Evolutionary conservation across 2,329 filamentous ascomycete genomes (phyloP), one percentile per base, ranked within the genome.

Genomic region (Hypomyces rosellus): DNA sequence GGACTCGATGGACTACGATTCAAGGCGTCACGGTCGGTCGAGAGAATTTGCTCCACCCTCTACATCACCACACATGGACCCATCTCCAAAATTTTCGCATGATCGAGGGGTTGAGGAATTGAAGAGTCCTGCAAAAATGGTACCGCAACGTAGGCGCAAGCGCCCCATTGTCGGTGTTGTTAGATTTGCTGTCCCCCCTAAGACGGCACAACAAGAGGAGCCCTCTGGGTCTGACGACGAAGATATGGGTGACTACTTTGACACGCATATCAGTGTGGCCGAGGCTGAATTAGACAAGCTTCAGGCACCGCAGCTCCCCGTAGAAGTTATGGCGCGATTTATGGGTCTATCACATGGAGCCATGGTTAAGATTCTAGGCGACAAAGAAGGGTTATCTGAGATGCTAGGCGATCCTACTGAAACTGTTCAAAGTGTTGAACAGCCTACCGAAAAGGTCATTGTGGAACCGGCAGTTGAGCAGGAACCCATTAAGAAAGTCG

Each of bases 241-340:
- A 44, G 75, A 79, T 41, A 76, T 82, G 67, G 77, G 74, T 15
- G 76, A 79, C 46, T 77, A 77, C 52, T 80, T 82, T 48, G 71
- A 75, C 47, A 68, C 69, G 48, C 69, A 80, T 56, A 80, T 82
- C 36, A 62, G 68, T 39, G 76, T 80, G 59, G 71, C 73, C 2
- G 74, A 81, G 53, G 65, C 65, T 1, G 71, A 78, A 48, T 58
- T 82, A 30, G 69, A 70, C 51, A 74, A 72, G 45, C 61, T 81
- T 6, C 69, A 74, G 59, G 69, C 50, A 59, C 68, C 52, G 58
- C 72, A 51, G 54, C 62, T 54, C 50, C 75, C 53, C 61, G 72
- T 41, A 14, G 66, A 71, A 40, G 69, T 74, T 2, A 66, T 78
- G 12, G 62, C 68, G 22, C 73, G 73, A 3, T 78, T 76, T 54